Evolutionary conservation across 495 filamentous ascomycete species (phyloP), one percentile per base, ranked within the genome.

Genomic region (Penicillium odoratum): DNA sequence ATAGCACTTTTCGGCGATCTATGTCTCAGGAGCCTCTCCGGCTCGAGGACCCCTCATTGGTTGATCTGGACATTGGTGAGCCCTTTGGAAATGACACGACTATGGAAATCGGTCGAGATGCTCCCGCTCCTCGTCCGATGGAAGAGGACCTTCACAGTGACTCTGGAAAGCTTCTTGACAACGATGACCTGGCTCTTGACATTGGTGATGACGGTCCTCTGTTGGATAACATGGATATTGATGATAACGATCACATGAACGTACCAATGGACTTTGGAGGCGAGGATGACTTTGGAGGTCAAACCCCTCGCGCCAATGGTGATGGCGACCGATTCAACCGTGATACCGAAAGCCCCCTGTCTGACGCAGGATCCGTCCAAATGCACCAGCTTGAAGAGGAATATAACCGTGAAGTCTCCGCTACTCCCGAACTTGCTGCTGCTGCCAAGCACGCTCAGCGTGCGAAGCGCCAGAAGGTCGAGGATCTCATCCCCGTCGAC

Each of bases 31-130:
- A 78, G 60, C 77, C 77, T 30, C 72, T 75, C 4, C 77, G 74
- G 40, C 71, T 81, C 11, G 75, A 78, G 56, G 80, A 83, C 51
- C 74, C 76, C 51, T 73, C 74, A 25, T 61, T 80, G 50, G 68
- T 83, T 48, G 74, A 81, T n/a, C 67, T 83, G 25, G 76, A 83
- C 40, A 63, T 82, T 31, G 80, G 83, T 59, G 77, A 81, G 45
- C 73, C 78, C 16, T 62, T 76, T 38, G 75, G 71, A 7, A 71
- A 78, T 56, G 84, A 85, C 56, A 72, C 77, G 18, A 93, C 88
- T 60, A 83, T 95, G 58, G 92, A 97, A 84, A 80, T 91, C 63
- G 91, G 90, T 68, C 85, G 90, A 83, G 88, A 93, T 59, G 90
- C 88, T 29, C 86, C 87, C 13, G 75, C 83, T 15, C 76, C 86